Conservation (phyloP, 306 rosid species). For the Nissolia schottii region DNA sequence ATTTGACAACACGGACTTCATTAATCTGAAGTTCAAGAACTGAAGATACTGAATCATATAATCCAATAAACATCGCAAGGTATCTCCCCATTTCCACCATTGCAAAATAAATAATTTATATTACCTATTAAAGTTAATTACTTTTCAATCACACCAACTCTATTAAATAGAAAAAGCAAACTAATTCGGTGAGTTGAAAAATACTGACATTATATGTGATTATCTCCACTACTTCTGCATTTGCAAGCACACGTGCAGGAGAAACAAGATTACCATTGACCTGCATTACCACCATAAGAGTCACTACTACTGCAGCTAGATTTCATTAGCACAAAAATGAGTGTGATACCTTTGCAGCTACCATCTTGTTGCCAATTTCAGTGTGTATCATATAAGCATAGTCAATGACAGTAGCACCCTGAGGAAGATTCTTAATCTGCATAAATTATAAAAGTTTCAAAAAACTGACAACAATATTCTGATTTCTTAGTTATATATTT, state of each 20-base stretch:
- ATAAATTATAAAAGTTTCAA: slow-evolving; percentile 22
- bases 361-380: slow-evolving; percentile 97
- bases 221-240: slow-evolving; percentile 99
- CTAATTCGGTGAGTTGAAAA: slow-evolving; percentile 7
- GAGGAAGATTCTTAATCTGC: slow-evolving; percentile 94
- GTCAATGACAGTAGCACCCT: slow-evolving; percentile 91
- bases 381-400: slow-evolving; percentile 99
- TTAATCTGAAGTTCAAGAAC: neutral
- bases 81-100: neutral
- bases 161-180: slow-evolving; percentile 5
- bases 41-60: neutral
- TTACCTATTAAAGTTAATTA: neutral
- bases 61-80: neutral
- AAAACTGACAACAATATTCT: slow-evolving; percentile 4
- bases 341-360: slow-evolving; percentile 84
- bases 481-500: neutral
- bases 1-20: slow-evolving; percentile 6
- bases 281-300: slow-evolving; percentile 47
- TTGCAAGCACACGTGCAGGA: slow-evolving; percentile 79
- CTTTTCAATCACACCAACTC: slow-evolving; percentile 6
- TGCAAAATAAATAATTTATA: slow-evolving; percentile 16
- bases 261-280: slow-evolving; percentile 95
- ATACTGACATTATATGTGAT: slow-evolving; percentile 86
- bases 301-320: slow-evolving; percentile 7
- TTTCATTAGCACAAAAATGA: slow-evolving; percentile 14